Evolutionary conservation across 108 stramenopile species (phyloP).

Genomic region (Aurantiochytrium sp.): DNA sequence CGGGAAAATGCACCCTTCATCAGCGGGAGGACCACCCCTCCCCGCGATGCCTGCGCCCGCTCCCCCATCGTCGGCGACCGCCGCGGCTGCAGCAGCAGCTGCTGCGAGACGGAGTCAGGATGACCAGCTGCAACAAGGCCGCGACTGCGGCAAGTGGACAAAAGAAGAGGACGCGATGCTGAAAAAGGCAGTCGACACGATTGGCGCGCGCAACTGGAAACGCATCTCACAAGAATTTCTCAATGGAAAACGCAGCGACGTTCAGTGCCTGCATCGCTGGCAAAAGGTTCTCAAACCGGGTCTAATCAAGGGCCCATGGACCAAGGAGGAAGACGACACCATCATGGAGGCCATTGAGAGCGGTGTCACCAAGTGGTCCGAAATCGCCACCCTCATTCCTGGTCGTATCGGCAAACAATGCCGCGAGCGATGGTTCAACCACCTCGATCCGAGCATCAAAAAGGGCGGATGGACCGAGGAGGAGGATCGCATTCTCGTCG

Average conservation of each 20-base stretch:
- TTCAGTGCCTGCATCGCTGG: slow-evolving; percentile 88
- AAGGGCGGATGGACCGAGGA: slow-evolving; percentile 76
- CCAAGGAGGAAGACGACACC: slow-evolving; percentile 81
- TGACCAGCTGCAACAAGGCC: not conserved
- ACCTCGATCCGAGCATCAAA: slow-evolving; percentile 61
- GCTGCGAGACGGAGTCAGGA: not conserved
- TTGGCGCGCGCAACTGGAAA: slow-evolving; percentile 73
- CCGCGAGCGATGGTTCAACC: slow-evolving; percentile 98
- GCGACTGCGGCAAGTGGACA: slow-evolving; percentile 67
- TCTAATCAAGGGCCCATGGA: slow-evolving; percentile 95
- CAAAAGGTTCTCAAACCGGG: slow-evolving; percentile 96
- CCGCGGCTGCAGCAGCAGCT: not conserved
- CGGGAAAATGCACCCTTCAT: not conserved
- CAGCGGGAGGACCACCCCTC: not conserved
- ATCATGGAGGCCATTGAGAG: slow-evolving; percentile 25
- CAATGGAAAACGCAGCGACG: slow-evolving; percentile 14
- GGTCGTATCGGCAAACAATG: slow-evolving; percentile 96
- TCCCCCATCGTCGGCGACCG: not conserved
- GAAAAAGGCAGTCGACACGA: slow-evolving; percentile 55
- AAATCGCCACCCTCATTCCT: slow-evolving; percentile 36
- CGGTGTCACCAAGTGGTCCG: slow-evolving; percentile 40
- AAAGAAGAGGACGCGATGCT: slow-evolving; percentile 76
- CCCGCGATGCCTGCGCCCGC: not conserved
- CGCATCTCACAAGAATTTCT: slow-evolving; percentile 62
- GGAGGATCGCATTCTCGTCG: slow-evolving; percentile 77